phyloP scores from a whole-genome alignment of 2,329 filamentous ascomycete genomes.

The Atkinsonella hypoxylon region DNA sequence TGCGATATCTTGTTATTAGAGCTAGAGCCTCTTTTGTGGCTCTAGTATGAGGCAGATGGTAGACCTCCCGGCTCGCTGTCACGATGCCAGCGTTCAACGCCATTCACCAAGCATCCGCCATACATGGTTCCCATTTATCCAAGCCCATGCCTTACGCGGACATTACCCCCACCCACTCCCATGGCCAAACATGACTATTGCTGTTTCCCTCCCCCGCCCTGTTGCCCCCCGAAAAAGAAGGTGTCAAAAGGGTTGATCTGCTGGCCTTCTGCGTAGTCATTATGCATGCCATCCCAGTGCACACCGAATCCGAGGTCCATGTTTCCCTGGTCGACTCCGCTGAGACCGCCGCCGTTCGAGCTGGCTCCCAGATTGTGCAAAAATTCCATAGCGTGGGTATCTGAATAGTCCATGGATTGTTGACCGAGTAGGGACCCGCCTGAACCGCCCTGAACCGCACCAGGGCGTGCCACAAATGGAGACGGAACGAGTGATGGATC shows the following conservation, averaged over 20 bases:
- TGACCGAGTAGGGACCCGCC: slow-evolving; percentile 20
- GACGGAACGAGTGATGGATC: slow-evolving; percentile 35
- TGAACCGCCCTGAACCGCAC: slow-evolving; percentile 20
- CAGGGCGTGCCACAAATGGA: slow-evolving; percentile 25
- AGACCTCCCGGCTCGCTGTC: too few relatives aligned
- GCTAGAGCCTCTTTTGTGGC: too few relatives aligned
- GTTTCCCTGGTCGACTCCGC: slow-evolving; percentile 31
- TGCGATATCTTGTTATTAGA: too few relatives aligned
- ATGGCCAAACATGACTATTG: slow-evolving; percentile 14
- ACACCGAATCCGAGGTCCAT: slow-evolving; percentile 57
- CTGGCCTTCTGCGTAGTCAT: slow-evolving; percentile 50
- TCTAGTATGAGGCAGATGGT: too few relatives aligned
- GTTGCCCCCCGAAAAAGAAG: slow-evolving; percentile 56
- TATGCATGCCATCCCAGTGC: slow-evolving; percentile 49
- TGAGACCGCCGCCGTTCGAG: slow-evolving; percentile 21
- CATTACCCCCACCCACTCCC: too few relatives aligned
- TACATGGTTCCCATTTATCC: too few relatives aligned
- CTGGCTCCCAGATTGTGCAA: slow-evolving; percentile 31
- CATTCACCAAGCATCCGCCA: too few relatives aligned
- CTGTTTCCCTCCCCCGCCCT: slow-evolving; percentile 16
- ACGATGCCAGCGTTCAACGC: too few relatives aligned
- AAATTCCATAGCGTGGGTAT: slow-evolving; percentile 42
- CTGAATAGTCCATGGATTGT: slow-evolving; percentile 29
- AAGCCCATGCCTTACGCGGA: too few relatives aligned
- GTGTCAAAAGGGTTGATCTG: slow-evolving; percentile 59